These are phyloP conservation scores for Phytopythium litorale DNA, from an alignment of 352 stramenopile genomes.

Conservation along the genomic window DNA sequence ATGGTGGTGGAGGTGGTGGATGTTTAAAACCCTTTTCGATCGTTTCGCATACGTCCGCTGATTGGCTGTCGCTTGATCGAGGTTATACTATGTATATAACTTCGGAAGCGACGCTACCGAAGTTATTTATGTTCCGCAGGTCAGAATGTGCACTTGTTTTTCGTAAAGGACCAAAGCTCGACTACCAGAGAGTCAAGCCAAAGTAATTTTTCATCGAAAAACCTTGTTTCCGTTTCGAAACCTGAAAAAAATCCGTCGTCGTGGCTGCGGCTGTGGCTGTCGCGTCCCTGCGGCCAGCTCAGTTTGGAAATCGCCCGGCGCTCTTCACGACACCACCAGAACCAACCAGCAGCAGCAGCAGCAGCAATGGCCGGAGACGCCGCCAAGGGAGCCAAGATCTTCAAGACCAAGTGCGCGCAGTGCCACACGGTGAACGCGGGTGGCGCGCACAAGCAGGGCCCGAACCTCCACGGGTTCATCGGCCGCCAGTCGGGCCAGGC, in stretches of 20 bases:
- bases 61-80: neutral
- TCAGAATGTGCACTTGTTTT: too few relatives aligned
- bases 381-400: conserved; percentile 92
- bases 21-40: conserved; percentile 4
- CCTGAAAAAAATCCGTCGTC: too few relatives aligned
- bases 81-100: too few relatives aligned
- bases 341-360: conserved; percentile 1
- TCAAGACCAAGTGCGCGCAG: conserved; percentile 97
- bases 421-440: conserved; percentile 91
- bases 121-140: too few relatives aligned
- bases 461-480: conserved; percentile 97
- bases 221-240: too few relatives aligned
- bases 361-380: conserved; percentile 48
- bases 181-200: too few relatives aligned
- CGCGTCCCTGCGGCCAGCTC: conserved; percentile 9
- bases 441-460: conserved; percentile 97
- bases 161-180: too few relatives aligned
- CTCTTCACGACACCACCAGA: conserved; percentile 35
- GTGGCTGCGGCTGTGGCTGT: neutral
- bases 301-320: conserved; percentile 49
- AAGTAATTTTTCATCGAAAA: too few relatives aligned
- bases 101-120: too few relatives aligned
- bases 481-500: conserved; percentile 96
- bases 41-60: conserved; percentile 5
- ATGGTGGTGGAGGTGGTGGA: neutral